Percentiles rank a stretch among this genome's conserved stretches.
Evolutionary conservation across 2,329 filamentous ascomycete genomes (phyloP).

Genomic region (Macrophomina pseudophaseolina): DNA sequence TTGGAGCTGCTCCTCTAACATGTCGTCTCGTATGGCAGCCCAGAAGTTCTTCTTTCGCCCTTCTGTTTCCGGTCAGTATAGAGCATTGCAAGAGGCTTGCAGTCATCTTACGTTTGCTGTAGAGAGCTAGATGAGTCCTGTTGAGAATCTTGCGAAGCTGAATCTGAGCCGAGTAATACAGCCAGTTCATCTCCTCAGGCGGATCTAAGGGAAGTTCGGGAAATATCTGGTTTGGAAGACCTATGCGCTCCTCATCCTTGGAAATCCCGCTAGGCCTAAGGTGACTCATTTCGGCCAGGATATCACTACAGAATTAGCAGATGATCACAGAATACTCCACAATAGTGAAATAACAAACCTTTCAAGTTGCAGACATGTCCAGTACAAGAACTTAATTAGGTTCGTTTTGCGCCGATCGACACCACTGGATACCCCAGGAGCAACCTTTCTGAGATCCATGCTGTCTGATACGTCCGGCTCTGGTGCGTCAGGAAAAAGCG

Average conservation of each 20-base stretch:
- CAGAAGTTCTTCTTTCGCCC: conserved; percentile 41
- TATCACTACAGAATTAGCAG: conserved; percentile 65
- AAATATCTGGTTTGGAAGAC: conserved; percentile 66
- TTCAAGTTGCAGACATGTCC: conserved; percentile 92
- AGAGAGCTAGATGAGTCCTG: conserved; percentile 60
- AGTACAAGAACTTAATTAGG: conserved; percentile 71
- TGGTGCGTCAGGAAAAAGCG: conserved; percentile 4
- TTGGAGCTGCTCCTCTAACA: conserved; percentile 48
- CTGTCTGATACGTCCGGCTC: conserved; percentile 8
- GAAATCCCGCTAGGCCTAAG: conserved; percentile 66
- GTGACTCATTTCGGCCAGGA: conserved; percentile 79
- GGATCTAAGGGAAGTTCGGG: conserved; percentile 29
- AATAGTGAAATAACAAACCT: conserved; percentile 59
- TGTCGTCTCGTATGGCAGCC: conserved; percentile 40
- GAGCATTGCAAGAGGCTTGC: conserved; percentile 37
- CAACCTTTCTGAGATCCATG: conserved; percentile 24
- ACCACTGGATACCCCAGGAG: conserved; percentile 13
- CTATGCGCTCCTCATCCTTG: conserved; percentile 64
- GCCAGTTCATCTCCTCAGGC: conserved; percentile 52
- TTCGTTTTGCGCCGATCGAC: conserved; percentile 35
- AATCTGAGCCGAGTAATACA: conserved; percentile 67
- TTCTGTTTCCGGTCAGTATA: conserved; percentile 17
- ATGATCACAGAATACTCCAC: not conserved
- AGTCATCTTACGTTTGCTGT: conserved; percentile 47
- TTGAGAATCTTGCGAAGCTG: conserved; percentile 64